phyloP scores from a whole-genome alignment of 1,284 basidiomycete species.

The Wolfiporia cocos region DNA sequence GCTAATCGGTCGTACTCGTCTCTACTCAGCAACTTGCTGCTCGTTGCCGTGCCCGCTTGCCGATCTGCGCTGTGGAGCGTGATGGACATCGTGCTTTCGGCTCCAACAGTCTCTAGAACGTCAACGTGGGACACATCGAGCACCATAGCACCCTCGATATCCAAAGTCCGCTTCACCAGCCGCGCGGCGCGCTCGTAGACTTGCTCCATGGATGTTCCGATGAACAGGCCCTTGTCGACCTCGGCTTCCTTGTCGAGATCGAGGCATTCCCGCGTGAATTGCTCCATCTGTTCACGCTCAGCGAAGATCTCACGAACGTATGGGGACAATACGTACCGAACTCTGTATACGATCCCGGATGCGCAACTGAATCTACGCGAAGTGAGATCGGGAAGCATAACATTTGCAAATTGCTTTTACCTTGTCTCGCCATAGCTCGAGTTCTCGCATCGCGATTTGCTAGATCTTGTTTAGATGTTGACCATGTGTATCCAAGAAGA shows the following conservation, averaged over 20 bases:
- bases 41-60: conserved; percentile 34
- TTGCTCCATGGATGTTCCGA: conserved; percentile 65
- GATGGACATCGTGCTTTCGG: conserved; percentile 62
- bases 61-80: conserved; percentile 46
- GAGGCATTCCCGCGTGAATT: conserved; percentile 91
- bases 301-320: not conserved
- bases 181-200: conserved; percentile 86
- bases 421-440: conserved; percentile 94
- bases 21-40: conserved; percentile 44
- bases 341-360: conserved; percentile 89
- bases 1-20: conserved; percentile 72
- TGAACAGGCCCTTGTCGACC: conserved; percentile 21
- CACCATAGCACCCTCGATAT: conserved; percentile 88
- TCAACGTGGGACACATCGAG: conserved; percentile 92
- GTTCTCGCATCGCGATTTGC: conserved; percentile 91
- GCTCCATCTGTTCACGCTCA: conserved; percentile 65
- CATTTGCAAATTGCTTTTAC: conserved; percentile 29
- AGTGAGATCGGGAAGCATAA: not conserved
- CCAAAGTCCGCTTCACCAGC: conserved; percentile 84
- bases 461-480: conserved; percentile 18
- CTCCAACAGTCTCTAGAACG: conserved; percentile 69
- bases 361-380: conserved; percentile 73
- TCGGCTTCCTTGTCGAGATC: conserved; percentile 76
- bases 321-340: conserved; percentile 45
- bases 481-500: not conserved